These are phyloP conservation scores for Plasmodium sp. DNA, from an alignment of 169 alveolate species.

Conservation along the genomic window DNA sequence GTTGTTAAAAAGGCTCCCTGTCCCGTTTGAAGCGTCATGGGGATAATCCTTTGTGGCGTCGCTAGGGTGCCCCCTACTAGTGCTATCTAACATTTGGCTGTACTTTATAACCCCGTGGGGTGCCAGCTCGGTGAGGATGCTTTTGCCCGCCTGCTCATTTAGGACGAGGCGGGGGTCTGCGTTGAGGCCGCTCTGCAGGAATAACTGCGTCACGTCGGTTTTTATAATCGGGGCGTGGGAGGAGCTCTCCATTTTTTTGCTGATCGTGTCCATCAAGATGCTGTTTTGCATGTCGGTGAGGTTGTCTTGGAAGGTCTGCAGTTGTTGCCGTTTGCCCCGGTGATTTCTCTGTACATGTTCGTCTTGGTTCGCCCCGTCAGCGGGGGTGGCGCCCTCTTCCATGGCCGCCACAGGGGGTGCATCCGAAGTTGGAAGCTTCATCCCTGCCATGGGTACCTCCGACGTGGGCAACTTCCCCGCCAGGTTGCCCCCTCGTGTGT, in stretches of 20 bases:
- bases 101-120: not conserved
- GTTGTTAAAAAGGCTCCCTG: not conserved
- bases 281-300: slow-evolving; percentile 71
- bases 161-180: not conserved
- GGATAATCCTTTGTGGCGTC: not conserved
- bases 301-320: slow-evolving; percentile 29
- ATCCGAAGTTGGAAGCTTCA: not conserved
- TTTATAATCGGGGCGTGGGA: slow-evolving; percentile 22
- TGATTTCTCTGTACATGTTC: not conserved
- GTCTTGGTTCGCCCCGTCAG: not conserved
- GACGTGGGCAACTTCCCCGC: not conserved
- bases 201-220: not conserved
- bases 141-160: not conserved
- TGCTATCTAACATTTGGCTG: not conserved
- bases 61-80: not conserved
- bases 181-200: not conserved
- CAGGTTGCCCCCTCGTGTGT: not conserved
- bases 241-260: slow-evolving; percentile 21
- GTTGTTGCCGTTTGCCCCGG: slow-evolving; percentile 7
- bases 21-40: not conserved
- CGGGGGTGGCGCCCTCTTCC: not conserved
- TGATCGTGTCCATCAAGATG: slow-evolving; percentile 36
- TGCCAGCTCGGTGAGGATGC: not conserved
- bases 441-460: not conserved
- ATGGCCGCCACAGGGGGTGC: not conserved